Evolutionary conservation across 2,329 filamentous ascomycete species (phyloP), one percentile per base, ranked within the genome.

Genomic region (Aspergillus pseudoterreus): DNA sequence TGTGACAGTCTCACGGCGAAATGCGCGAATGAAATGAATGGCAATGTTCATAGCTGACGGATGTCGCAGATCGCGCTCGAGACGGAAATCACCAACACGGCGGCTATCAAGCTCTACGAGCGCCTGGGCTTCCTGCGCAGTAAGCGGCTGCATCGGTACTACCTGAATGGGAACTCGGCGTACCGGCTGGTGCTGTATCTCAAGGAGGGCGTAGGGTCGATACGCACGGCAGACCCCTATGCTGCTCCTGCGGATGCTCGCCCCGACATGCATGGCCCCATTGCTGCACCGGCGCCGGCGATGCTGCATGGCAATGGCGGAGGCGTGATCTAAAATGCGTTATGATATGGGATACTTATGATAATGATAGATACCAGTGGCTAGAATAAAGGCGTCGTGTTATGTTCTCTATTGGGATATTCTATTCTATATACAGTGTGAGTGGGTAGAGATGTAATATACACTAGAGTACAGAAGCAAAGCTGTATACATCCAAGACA

Each of bases 81-180:
- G 75, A 99, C 94, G 0, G 94, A 99, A 73, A 90, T 95, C 71
- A 90, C 87, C 14, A 99, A 99, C 67, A 82, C 84, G 1, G 86
- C 91, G 1, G 94, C 92, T 17, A 90, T 97, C 77, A 88, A 90
- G 58, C 76, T 99, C 9, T 99, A 99, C 71, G 92, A 99, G 71
- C 81, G 91, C 1, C 78, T 99, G 6, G 94, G 94, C 0, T 99
- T 99, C 65, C 72, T 97, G 19, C 81, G 92, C 47, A 95, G 90
- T 54, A 99, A 99, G 73, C 88, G 91, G 54, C 74, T 99, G 48
- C 92, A 97, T 71, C 81, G 94, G 41, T 99, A 99, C 68, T 99
- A 99, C 63, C 76, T 99, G 38, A 99, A 97, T 66, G 94, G 94
- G 10, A 99, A 90, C 68, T 95, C 91, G 50, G 94, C 94, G 2